These are phyloP conservation scores for Zygnema circumcarinatum DNA, from an alignment of 139 green algal species.

Conservation along the genomic window DNA sequence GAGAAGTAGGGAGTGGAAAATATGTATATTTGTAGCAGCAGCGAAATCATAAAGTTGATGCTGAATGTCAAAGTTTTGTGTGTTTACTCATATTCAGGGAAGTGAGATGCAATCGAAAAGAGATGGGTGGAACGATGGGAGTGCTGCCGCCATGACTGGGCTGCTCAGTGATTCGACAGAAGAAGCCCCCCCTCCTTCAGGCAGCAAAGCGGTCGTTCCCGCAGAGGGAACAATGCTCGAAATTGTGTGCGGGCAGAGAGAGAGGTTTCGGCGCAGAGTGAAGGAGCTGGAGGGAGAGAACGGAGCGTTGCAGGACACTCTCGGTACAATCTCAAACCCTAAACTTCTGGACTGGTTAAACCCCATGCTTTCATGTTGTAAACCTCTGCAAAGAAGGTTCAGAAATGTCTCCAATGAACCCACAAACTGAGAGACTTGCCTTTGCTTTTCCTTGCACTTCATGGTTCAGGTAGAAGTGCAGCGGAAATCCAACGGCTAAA, in stretches of 20 bases:
- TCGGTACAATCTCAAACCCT: slow-evolving; percentile 18
- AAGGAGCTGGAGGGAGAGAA: slow-evolving; percentile 78
- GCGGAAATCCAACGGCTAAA: slow-evolving; percentile 31
- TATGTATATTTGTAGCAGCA: too few relatives aligned
- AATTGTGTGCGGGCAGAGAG: slow-evolving; percentile 82
- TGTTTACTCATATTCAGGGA: not conserved
- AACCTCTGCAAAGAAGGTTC: too few relatives aligned
- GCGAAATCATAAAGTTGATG: too few relatives aligned
- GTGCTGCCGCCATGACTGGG: not conserved
- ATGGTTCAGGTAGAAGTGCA: not conserved
- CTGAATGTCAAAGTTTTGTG: too few relatives aligned
- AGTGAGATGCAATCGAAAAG: not conserved
- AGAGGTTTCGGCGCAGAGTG: slow-evolving; percentile 74
- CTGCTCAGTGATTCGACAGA: not conserved
- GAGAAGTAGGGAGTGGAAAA: not conserved
- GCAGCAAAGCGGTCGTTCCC: not conserved
- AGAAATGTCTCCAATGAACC: too few relatives aligned
- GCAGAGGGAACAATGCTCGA: slow-evolving; percentile 72
- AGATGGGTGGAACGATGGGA: slow-evolving; percentile 14
- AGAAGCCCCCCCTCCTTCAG: not conserved
- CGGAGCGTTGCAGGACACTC: slow-evolving; percentile 6
- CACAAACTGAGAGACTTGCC: too few relatives aligned
- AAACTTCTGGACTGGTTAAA: too few relatives aligned
- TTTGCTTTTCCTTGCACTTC: too few relatives aligned
- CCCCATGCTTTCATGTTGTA: too few relatives aligned